Base-by-base conservation (phyloP, 2,329 filamentous ascomycete genomes). In the Aspergillus neotritici region DNA sequence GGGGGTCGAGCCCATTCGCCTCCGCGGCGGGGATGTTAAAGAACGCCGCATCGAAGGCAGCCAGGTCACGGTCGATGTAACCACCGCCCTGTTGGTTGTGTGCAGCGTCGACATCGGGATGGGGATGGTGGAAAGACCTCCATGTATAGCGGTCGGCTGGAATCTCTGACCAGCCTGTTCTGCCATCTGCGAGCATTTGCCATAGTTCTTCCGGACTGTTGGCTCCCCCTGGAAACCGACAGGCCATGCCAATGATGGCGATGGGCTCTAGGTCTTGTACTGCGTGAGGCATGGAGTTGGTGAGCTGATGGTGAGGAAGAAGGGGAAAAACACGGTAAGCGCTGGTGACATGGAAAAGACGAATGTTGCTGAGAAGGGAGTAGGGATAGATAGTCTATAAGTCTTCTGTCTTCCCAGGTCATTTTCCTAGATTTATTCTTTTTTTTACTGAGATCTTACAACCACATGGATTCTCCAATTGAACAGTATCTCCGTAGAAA, bases 21-120 rank as follows among this genome's bases (percentile, higher is more conserved):
- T 57, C 52, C 10, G 49, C 29, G 4, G 44, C 25, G 0, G 44
- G 49, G 8, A 61, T 55, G 17, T 44, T 46, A 39, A 64, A 64
- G 35, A 64, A 63, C 0, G 50, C n/a, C 1, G 59, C 54, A 44
- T 64, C 60, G 32, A 63, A 62, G 0, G 13, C 16, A 4, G 28
- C 37, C 9, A 53, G 29, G 37, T 60, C 52, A 11, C 17, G 35
- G 16, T 37, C 35, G 12, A 37, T 25, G 17, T 28, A 37, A 10
- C 16, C 16, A 14, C 35, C 35, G 6, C 35, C 35, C 11, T 12
- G 11, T 28, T 25, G 16, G 35, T 37, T 37, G 16, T 37, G 35
- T 28, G 35, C 17, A 12, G 16, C 35, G n/a, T 29, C 17, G 10
- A 17, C 21, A 13, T 37, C 16, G 2, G 35, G 35, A n/a, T 37